Conservation (phyloP, 768 basidiomycete genomes). For the Termitomyces sp. region DNA sequence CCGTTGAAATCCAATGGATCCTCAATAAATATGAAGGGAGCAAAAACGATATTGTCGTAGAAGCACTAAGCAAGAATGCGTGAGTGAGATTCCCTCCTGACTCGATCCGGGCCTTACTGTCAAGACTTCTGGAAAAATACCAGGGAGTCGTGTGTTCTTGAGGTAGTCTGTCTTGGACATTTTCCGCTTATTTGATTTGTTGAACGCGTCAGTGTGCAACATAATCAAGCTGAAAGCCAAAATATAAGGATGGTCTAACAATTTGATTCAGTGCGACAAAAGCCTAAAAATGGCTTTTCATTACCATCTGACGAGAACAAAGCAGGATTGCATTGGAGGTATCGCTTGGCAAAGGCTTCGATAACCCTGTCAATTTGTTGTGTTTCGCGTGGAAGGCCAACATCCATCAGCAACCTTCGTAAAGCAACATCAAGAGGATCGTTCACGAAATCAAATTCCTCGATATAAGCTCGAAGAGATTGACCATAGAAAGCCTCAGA, state of each 20-base stretch:
- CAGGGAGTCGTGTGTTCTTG: conserved; percentile 86
- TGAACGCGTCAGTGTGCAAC: conserved; percentile 98
- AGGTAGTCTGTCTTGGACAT: conserved; percentile 96
- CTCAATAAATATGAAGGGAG: conserved; percentile 95
- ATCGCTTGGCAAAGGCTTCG: conserved; percentile 88
- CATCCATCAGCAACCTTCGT: conserved; percentile 84
- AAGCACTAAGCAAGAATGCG: conserved; percentile 56
- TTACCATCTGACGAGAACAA: conserved; percentile 76
- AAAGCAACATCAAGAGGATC: conserved; percentile 91
- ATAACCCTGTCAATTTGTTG: conserved; percentile 98
- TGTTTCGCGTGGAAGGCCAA: conserved; percentile 89
- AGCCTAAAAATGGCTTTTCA: conserved; percentile 10
- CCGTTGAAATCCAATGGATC: conserved; percentile 73
- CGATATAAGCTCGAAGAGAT: conserved; percentile 69
- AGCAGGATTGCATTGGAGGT: conserved; percentile 75
- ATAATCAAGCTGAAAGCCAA: conserved; percentile 97
- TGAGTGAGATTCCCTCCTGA: neutral
- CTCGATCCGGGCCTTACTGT: conserved; percentile 51
- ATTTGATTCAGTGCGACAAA: neutral
- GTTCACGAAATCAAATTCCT: conserved; percentile 68
- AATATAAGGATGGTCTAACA: conserved; percentile 87
- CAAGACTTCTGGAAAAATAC: conserved; percentile 75
- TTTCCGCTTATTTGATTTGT: conserved; percentile 94
- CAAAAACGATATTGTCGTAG: conserved; percentile 94
- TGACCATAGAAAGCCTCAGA: conserved; percentile 62